Conservation (phyloP, 164 flowering plant species). For the Piper betle region DNA sequence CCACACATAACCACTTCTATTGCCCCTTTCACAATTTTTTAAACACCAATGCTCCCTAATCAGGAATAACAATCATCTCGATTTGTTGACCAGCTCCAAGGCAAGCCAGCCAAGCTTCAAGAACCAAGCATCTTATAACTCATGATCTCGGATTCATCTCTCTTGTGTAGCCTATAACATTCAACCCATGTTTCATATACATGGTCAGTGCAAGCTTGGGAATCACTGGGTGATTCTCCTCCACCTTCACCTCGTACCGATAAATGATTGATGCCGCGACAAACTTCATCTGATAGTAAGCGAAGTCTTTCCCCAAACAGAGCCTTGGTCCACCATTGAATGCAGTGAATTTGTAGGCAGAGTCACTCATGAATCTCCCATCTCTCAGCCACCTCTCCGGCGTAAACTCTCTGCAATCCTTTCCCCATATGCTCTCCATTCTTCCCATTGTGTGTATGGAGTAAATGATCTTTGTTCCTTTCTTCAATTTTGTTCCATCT, state of each 20-base stretch:
- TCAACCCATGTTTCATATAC: slow-evolving; percentile 92
- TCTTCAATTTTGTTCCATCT: slow-evolving; percentile 67
- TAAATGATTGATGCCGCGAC: slow-evolving; percentile 62
- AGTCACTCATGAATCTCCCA: slow-evolving; percentile 72
- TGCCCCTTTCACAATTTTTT: not conserved
- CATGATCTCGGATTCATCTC: slow-evolving; percentile 27
- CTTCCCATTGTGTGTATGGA: slow-evolving; percentile 90
- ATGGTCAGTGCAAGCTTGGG: slow-evolving; percentile 83
- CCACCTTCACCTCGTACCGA: slow-evolving; percentile 59
- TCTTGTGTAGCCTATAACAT: slow-evolving; percentile 42
- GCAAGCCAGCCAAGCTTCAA: not conserved
- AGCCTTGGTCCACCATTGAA: slow-evolving; percentile 97
- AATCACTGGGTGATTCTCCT: slow-evolving; percentile 40
- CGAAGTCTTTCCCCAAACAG: slow-evolving; percentile 87
- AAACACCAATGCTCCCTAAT: not conserved
- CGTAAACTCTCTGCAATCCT: slow-evolving; percentile 63
- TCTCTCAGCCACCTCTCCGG: slow-evolving; percentile 94
- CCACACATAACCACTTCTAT: not conserved
- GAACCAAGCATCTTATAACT: slow-evolving; percentile 5
- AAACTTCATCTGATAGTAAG: slow-evolving; percentile 85
- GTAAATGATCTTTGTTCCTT: slow-evolving; percentile 77
- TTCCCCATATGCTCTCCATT: slow-evolving; percentile 73
- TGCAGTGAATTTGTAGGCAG: slow-evolving; percentile 85
- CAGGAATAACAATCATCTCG: not conserved
- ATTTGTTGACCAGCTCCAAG: not conserved